Evolutionary conservation across 176 grass and related monocot species (phyloP), one percentile per base, ranked within the genome.

Genomic region (Bromus sterilis): DNA sequence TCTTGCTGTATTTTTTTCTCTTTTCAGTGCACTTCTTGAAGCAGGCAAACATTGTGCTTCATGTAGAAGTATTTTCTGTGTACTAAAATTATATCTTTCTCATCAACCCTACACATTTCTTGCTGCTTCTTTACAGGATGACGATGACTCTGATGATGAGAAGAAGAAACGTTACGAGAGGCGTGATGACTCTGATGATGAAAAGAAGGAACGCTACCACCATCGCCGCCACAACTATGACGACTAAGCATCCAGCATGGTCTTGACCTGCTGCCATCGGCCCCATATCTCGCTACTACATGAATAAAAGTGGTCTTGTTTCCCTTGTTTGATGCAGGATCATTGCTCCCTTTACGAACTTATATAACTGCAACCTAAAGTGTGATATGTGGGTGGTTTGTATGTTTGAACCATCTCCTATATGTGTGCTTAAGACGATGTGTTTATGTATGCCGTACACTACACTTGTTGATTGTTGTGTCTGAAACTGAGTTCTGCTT

Each of bases 131-230:
- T 61, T 26, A 41, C 60, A 89, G 81, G 89, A 90, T 51, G 80
- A 88, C 9, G 80, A 88, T 13, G 89, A 85, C 58, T 90, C 85
- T 5, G 90, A 92, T 25, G 90, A 92, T 51, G 90, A 92, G 66
- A 90, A 92, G 66, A 90, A 92, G 85, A 51, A 77, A 3, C 87
- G 71, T 40, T 35, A 77, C 18, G 69, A 87, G 44, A 85, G 86
- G 83, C n/a, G n/a, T n/a, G 80, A 88, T 13, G 89, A 85, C 58
- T 90, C 85, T 5, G 90, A 92, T 25, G 90, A 92, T 51, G 90
- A 92, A 66, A 90, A 92, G 66, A 90, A 92, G 85, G 51, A 77
- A 3, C 86, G 91, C 25, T 87, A 84, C 71, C 84, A 94, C 77
- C 79, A 74, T 13, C 87, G 79, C 51, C 87, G 79, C 34, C 82